Conservation (phyloP, 2,329 filamentous ascomycete genomes). For the Teratosphaeria viscida region DNA sequence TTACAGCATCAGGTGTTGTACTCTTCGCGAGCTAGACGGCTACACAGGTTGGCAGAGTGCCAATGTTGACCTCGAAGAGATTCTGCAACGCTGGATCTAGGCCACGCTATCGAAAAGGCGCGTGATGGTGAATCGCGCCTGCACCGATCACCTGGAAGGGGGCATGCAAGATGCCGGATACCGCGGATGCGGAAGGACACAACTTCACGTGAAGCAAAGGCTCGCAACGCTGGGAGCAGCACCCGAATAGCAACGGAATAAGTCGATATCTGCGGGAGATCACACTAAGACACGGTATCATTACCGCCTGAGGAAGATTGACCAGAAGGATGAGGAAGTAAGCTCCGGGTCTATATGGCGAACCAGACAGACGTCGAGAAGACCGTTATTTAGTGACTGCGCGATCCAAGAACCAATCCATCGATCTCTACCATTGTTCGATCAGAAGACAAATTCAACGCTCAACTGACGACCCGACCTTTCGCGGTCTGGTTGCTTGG, state of each 20-base stretch:
- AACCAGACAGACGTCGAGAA: too few relatives aligned
- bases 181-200: neutral
- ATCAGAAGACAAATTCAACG: too few relatives aligned
- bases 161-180: neutral
- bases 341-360: too few relatives aligned
- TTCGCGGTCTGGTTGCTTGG: too few relatives aligned
- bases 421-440: too few relatives aligned
- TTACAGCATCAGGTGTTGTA: neutral
- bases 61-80: too few relatives aligned
- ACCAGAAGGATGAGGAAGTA: neutral
- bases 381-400: too few relatives aligned
- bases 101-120: neutral
- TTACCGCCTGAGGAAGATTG: neutral
- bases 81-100: too few relatives aligned
- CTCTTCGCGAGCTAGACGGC: neutral
- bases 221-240: neutral
- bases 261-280: neutral
- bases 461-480: too few relatives aligned
- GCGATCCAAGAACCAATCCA: too few relatives aligned
- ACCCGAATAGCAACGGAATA: neutral
- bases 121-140: neutral
- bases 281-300: neutral
- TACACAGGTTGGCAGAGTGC: too few relatives aligned
- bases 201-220: neutral
- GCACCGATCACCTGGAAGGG: neutral